These are phyloP conservation scores for Kurtzmaniella quercitrusa DNA, from an alignment of 1,139 yeast species.

Conservation along the genomic window DNA sequence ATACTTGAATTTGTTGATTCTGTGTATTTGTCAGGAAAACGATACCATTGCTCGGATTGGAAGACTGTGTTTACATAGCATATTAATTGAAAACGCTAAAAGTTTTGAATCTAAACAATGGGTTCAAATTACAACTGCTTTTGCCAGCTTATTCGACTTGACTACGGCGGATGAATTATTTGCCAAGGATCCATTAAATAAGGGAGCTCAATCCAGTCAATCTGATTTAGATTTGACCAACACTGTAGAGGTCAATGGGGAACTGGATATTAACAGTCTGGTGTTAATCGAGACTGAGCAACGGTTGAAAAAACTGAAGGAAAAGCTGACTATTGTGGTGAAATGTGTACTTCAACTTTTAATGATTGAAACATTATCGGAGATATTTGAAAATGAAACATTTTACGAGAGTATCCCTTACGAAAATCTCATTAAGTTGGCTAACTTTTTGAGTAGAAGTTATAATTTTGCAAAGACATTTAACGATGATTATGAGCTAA, in stretches of 20 bases:
- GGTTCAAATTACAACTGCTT: slow-evolving; percentile 62
- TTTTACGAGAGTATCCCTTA: slow-evolving; percentile 73
- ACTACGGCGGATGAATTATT: slow-evolving; percentile 88
- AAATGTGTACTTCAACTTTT: slow-evolving; percentile 87
- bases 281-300: slow-evolving; percentile 20
- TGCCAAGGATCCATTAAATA: slow-evolving; percentile 57
- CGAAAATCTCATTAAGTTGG: slow-evolving; percentile 52
- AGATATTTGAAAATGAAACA: slow-evolving; percentile 64
- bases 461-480: slow-evolving; percentile 81
- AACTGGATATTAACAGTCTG: slow-evolving; percentile 10
- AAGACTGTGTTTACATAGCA: slow-evolving; percentile 76
- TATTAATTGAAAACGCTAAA: slow-evolving; percentile 69
- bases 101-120: slow-evolving; percentile 68
- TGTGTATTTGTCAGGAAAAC: slow-evolving; percentile 94
- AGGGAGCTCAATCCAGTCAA: slow-evolving; percentile 9
- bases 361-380: slow-evolving; percentile 83
- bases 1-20: slow-evolving; percentile 68
- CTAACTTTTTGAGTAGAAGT: slow-evolving; percentile 59
- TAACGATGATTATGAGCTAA: slow-evolving; percentile 81
- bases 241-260: slow-evolving; percentile 12
- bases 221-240: slow-evolving; percentile 15
- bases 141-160: slow-evolving; percentile 64
- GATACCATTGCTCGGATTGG: slow-evolving; percentile 96
- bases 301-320: slow-evolving; percentile 32
- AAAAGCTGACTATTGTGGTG: slow-evolving; percentile 79